Conservation (phyloP, 495 filamentous ascomycete genomes). For the Parathielavia appendiculata region DNA sequence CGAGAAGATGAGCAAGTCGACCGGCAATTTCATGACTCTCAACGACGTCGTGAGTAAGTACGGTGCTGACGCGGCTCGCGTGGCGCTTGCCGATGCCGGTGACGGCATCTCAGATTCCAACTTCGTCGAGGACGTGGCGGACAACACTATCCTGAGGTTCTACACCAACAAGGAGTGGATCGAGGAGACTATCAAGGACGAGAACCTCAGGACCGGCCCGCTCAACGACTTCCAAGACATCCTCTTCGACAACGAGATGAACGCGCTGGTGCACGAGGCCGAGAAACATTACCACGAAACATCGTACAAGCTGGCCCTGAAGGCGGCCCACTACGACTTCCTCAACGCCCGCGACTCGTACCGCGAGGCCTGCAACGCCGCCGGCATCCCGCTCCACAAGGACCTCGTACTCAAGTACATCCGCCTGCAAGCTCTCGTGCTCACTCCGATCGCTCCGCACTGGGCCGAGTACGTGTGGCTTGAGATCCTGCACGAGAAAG, state of each 20-base stretch:
- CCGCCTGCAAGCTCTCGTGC: conserved; percentile 59
- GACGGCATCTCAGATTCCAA: conserved; percentile 95
- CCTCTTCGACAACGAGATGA: conserved; percentile 92
- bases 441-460: conserved; percentile 76
- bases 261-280: conserved; percentile 70
- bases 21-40: conserved; percentile 92
- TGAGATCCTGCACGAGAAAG: conserved; percentile 71
- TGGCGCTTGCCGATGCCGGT: conserved; percentile 90
- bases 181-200: conserved; percentile 72
- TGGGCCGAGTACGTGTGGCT: conserved; percentile 93
- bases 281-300: conserved; percentile 70
- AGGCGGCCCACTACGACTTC: conserved; percentile 86
- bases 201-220: conserved; percentile 64
- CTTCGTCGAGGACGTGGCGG: conserved; percentile 91
- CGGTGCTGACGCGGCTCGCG: conserved; percentile 85
- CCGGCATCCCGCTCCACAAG: conserved; percentile 77
- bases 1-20: conserved; percentile 95
- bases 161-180: conserved; percentile 88
- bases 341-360: conserved; percentile 81
- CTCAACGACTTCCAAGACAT: conserved; percentile 78
- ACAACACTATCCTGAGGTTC: conserved; percentile 81
- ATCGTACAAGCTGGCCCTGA: conserved; percentile 87
- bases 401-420: conserved; percentile 72
- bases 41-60: conserved; percentile 84
- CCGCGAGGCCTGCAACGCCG: conserved; percentile 68